These are phyloP conservation scores for cucumber (Cucumis sativus) DNA, from an alignment of 306 rosid species.

Conservation along the genomic window DNA sequence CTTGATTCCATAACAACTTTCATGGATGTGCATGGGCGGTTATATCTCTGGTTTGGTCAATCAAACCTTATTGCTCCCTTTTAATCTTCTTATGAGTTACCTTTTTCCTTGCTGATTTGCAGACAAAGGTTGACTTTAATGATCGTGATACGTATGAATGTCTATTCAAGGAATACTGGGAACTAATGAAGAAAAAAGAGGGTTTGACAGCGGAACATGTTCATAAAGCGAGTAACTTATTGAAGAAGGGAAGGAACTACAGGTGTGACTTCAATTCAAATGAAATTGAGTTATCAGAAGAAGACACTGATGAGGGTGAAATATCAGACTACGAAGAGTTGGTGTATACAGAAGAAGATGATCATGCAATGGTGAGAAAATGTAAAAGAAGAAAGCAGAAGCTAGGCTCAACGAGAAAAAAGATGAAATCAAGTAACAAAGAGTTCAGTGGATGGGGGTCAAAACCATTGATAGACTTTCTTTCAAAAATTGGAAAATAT, in stretches of 20 bases:
- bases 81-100: not conserved
- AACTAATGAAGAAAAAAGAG: slow-evolving; percentile 33
- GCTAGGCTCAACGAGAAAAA: slow-evolving; percentile 10
- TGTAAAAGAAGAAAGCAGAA: slow-evolving; percentile 22
- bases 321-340: slow-evolving; percentile 35
- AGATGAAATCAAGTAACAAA: slow-evolving; percentile 26
- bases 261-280: slow-evolving; percentile 16
- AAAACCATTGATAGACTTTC: slow-evolving; percentile 43
- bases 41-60: not conserved
- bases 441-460: slow-evolving; percentile 74
- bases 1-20: not conserved
- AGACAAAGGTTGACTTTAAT: slow-evolving; percentile 45
- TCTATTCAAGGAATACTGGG: slow-evolving; percentile 46
- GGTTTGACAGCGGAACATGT: slow-evolving; percentile 30
- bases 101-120: slow-evolving; percentile 4
- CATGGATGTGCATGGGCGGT: not conserved
- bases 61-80: not conserved
- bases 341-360: slow-evolving; percentile 16
- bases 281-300: slow-evolving; percentile 33
- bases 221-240: slow-evolving; percentile 15
- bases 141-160: slow-evolving; percentile 38
- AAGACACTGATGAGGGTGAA: slow-evolving; percentile 13
- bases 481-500: slow-evolving; percentile 32
- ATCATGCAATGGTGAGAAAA: slow-evolving; percentile 16
- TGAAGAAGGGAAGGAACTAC: slow-evolving; percentile 26